Evolutionary conservation across 1,139 yeast genomes (phyloP).

Genomic region (Geotrichum australiense): DNA sequence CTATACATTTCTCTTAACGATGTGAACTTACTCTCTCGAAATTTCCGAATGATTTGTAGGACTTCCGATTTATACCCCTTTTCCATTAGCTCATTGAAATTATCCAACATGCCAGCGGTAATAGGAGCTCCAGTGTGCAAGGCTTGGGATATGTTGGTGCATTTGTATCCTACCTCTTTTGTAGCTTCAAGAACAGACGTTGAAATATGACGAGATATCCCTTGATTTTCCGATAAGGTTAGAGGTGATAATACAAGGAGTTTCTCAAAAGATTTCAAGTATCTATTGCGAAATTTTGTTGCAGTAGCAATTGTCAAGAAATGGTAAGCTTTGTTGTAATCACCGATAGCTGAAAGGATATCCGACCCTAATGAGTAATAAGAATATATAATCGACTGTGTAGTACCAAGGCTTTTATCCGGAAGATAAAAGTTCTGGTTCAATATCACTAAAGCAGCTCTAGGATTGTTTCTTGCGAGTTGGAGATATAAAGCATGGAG

Average conservation of each 20-base stretch:
- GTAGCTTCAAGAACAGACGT: slow-evolving; percentile 4
- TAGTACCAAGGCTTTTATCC: slow-evolving; percentile 13
- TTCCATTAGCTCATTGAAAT: not conserved
- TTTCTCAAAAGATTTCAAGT: slow-evolving; percentile 17
- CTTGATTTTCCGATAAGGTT: slow-evolving; percentile 17
- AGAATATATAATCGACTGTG: slow-evolving; percentile 12
- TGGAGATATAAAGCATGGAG: slow-evolving; percentile 17
- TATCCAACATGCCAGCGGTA: not conserved
- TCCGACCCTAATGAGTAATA: slow-evolving; percentile 27
- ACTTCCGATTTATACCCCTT: slow-evolving; percentile 3
- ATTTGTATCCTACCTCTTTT: not conserved
- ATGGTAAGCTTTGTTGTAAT: slow-evolving; percentile 24
- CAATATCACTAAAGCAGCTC: slow-evolving; percentile 8
- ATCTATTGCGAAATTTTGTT: slow-evolving; percentile 13
- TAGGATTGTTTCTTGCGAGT: slow-evolving; percentile 7
- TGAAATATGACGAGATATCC: slow-evolving; percentile 9
- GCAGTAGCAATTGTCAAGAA: slow-evolving; percentile 23
- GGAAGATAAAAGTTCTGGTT: slow-evolving; percentile 10
- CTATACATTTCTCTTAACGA: slow-evolving; percentile 7
- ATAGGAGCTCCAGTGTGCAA: not conserved
- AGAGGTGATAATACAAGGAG: slow-evolving; percentile 19
- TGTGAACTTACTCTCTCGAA: slow-evolving; percentile 10
- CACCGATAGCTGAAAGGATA: slow-evolving; percentile 20
- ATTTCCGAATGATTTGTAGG: slow-evolving; percentile 3
- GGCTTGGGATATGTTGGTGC: too few species aligned